Evolutionary conservation across 2,329 filamentous ascomycete genomes (phyloP).

Genomic region (Sporothrix sp.): DNA sequence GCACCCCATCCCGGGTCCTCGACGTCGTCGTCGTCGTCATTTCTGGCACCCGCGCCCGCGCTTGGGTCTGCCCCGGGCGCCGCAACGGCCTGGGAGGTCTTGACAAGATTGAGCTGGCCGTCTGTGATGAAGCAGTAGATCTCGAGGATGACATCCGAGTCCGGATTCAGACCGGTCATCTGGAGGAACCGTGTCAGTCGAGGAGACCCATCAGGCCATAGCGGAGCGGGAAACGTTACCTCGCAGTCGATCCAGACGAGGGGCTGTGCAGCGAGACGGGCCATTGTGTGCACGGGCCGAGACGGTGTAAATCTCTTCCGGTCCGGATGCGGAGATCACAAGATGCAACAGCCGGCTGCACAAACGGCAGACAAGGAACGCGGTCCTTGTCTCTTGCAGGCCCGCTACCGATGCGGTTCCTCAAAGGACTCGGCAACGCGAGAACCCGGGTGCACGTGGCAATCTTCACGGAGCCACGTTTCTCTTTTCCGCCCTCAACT

Average conservation of each 20-base stretch:
- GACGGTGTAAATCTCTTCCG: no score
- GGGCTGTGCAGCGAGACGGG: conserved; percentile 1
- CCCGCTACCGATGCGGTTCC: no score
- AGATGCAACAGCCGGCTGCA: no score
- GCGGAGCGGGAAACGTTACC: conserved; percentile 5
- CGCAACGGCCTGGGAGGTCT: not conserved
- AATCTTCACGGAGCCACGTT: no score
- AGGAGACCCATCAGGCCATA: not conserved
- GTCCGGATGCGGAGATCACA: no score
- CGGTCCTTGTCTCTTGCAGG: no score
- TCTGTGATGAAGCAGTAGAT: conserved; percentile 90
- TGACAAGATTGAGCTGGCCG: conserved; percentile 44
- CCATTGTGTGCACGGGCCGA: conserved; percentile 4
- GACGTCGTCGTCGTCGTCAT: conserved; percentile 43
- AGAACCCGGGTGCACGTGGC: no score
- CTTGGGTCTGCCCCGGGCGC: not conserved
- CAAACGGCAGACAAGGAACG: no score
- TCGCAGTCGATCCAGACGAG: conserved; percentile 19
- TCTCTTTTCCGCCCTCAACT: no score
- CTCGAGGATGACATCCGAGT: conserved; percentile 77
- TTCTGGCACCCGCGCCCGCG: not conserved
- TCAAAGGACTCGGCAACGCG: no score
- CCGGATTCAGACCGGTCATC: conserved; percentile 85
- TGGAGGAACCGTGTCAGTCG: conserved; percentile 27
- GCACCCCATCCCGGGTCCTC: conserved; percentile 71